Evolutionary conservation across 192 early-diverging fungal genomes (phyloP), one percentile per base, ranked within the genome.

Genomic region (Phycomyces blakesleeanus): DNA sequence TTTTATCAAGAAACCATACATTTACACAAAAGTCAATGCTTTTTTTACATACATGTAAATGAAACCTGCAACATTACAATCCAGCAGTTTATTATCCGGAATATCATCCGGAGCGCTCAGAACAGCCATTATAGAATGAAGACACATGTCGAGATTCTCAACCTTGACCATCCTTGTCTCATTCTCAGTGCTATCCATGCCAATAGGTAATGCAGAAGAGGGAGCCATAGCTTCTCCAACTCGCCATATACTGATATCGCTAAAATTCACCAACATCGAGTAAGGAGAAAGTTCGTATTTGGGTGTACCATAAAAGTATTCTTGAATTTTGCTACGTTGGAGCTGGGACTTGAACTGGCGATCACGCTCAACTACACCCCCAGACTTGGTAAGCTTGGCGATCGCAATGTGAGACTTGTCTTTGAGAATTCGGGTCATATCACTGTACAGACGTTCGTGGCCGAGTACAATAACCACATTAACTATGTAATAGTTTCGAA

Each of bases 301-400:
- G 0, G 76, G 38, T 0, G 91, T 90, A 0, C 97, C 97, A 73
- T 98, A 96, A 80, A 99, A 99, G 76, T 99, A 99, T 63, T 93
- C 92, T 8, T 85, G 83, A 8, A 99, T 91, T 55, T 82, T 85
- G 27, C 85, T 77, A 37, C 83, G 78, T 66, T 94, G 89, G 4
- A 79, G 54, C 39, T 91, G 88, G 24, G 85, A 78, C 16, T 89
- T 68, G 66, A 82, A 93, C 1, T 69, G 57, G 9, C 86, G 72
- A 73, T 94, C 92, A n/a, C 97, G 78, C 51, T 93, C 85, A 0
- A 97, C 97, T 0, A 94, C 91, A 37, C 97, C 97, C 40, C 97
- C 97, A 2, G 94, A 94, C 66, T 97, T 97, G 3, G 87, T 75
- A 27, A 98, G 74, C 71, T 96, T 99, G 37, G 97, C 64, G 20